phyloP scores from a whole-genome alignment of 2,329 filamentous ascomycete species.

The Geoglossum cookeanum region DNA sequence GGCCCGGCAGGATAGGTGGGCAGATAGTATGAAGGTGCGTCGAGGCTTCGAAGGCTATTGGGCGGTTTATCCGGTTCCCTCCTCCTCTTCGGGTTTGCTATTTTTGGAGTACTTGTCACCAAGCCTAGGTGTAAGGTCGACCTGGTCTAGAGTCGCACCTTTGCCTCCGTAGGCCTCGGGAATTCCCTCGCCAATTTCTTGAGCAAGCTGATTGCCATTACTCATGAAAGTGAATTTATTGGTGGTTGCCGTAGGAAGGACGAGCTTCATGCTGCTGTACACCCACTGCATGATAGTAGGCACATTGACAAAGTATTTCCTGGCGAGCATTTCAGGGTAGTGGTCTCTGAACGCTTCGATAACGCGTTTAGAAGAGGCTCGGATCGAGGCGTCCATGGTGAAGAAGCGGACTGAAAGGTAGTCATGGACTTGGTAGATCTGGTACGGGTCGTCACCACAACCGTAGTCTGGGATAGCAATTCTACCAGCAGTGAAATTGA shows the following conservation, averaged over 20 bases:
- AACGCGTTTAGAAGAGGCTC: constrained; percentile 57
- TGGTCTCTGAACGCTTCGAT: constrained; percentile 64
- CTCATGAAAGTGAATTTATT: constrained; percentile 30
- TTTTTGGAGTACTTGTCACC: not conserved
- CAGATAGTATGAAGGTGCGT: no score
- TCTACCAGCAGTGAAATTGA: constrained; percentile 50
- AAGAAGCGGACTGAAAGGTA: constrained; percentile 79
- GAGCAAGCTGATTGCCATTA: constrained; percentile 45
- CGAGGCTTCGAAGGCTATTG: no score
- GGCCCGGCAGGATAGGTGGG: no score
- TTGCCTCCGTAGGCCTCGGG: constrained; percentile 67
- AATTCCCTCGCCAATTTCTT: constrained; percentile 44
- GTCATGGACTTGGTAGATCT: constrained; percentile 86
- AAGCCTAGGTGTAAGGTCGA: not conserved
- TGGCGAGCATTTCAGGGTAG: constrained; percentile 73
- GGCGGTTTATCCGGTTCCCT: no score
- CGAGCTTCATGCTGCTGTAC: constrained; percentile 27
- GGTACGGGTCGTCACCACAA: constrained; percentile 55
- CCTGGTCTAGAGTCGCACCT: constrained; percentile 18
- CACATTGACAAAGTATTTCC: constrained; percentile 95
- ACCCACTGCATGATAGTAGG: constrained; percentile 75
- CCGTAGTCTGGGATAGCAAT: constrained; percentile 50
- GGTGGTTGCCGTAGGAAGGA: constrained; percentile 28
- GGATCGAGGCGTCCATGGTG: constrained; percentile 57
- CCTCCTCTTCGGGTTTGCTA: not conserved